Base-by-base conservation (phyloP, 306 rosid genomes). In the Cicer bijugum region DNA sequence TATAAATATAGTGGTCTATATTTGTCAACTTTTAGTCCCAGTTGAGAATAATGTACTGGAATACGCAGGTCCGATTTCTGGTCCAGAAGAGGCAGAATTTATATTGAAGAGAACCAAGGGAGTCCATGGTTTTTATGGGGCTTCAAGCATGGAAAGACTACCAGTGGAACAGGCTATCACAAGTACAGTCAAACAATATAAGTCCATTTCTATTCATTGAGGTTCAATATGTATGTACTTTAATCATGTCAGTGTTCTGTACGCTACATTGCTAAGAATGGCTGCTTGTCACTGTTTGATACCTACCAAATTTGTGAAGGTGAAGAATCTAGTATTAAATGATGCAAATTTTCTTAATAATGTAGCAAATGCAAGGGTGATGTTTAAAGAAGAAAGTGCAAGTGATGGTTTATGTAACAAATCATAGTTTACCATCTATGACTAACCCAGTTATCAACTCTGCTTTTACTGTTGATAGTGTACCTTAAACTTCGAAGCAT, bases 71-170 rank as follows among this genome's bases (percentile, higher is more conserved):
- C 97, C 97, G 1, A 91, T 93, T 78, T 88, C 94, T 48, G 96
- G 97, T 80, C 98, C 98, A 43, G 72, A 74, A 52, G 94, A 91
- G 68, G 97, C 97, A 50, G 94, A 86, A 73, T 93, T 91, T 83
- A 76, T 89, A 81, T 85, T 89, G 71, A 89, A 85, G 91, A 89
- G 85, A 78, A 89, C 97, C 74, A 84, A 78, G 48, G 94, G 91
- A 55, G 98, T 93, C 69, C 91, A 91, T 81, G 97, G 98, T 52
- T 93, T 93, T 84, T 93, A 91, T 72, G 98, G 98, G 9, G 97
- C 97, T 44, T 93, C 97, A 69, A 93, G 97, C 80, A 83, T 93
- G 89, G 98, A 91, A 85, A 93, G 97, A 82, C 84, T 93, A 68
- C 97, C 97, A 0, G 98, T 93, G 61, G 98, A 91, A 75, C 92